phyloP scores from a whole-genome alignment of 805 yeast genomes.

The Candida ipomoeae region DNA sequence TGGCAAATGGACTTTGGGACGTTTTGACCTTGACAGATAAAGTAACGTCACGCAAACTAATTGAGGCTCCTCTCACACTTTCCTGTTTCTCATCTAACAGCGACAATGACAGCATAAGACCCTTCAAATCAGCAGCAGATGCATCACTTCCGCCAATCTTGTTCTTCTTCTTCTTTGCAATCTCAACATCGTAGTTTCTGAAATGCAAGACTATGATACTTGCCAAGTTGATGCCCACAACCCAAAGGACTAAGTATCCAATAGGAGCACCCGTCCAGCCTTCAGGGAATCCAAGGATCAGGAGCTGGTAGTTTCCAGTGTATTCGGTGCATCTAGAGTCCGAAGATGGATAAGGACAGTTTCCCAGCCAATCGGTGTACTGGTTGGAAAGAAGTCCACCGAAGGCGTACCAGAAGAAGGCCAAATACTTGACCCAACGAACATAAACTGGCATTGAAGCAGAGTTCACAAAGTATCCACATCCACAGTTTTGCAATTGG shows the following conservation, averaged over 20 bases:
- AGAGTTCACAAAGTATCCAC: conserved; percentile 78
- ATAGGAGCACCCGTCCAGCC: conserved; percentile 68
- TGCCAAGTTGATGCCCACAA: conserved; percentile 47
- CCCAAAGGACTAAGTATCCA: conserved; percentile 55
- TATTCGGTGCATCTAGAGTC: conserved; percentile 36
- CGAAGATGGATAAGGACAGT: conserved; percentile 46
- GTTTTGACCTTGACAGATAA: conserved; percentile 15
- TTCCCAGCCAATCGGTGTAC: conserved; percentile 58
- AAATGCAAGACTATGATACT: conserved; percentile 47
- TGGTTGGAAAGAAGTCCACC: conserved; percentile 66
- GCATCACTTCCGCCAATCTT: conserved; percentile 23
- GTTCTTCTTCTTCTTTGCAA: conserved; percentile 41
- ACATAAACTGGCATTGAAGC: conserved; percentile 78
- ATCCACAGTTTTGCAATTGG: conserved; percentile 70
- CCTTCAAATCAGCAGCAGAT: neutral
- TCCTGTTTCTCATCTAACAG: conserved; percentile 9
- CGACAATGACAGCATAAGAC: conserved; percentile 1
- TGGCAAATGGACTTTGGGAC: conserved; percentile 8
- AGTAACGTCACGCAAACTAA: conserved; percentile 11
- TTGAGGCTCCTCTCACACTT: conserved; percentile 7
- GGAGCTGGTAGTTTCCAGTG: conserved; percentile 52
- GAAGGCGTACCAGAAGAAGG: conserved; percentile 75
- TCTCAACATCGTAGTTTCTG: conserved; percentile 48
- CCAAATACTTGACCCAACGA: conserved; percentile 74
- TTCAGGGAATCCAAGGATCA: conserved; percentile 54